Conservation (phyloP, 2,329 filamentous ascomycete species). For the Fusarium oligoseptatum region DNA sequence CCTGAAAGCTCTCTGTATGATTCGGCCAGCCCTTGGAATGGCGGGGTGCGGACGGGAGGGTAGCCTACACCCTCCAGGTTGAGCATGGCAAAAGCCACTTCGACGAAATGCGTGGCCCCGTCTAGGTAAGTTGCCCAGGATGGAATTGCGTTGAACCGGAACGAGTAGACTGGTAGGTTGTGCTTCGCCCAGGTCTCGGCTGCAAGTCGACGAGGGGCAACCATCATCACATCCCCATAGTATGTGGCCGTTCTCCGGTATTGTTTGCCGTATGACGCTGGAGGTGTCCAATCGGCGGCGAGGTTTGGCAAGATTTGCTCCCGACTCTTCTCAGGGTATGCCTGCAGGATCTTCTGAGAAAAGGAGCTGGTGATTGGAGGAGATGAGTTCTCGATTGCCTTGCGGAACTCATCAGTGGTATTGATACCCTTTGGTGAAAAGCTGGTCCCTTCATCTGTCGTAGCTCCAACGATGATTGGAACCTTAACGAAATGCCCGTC, state of each 20-base stretch:
- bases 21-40: conserved; percentile 4
- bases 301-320: conserved; percentile 20
- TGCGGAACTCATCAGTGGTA: conserved; percentile 11
- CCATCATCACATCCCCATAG: conserved; percentile 25
- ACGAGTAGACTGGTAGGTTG: conserved; percentile 18
- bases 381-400: background rate
- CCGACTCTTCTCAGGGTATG: background rate
- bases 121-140: conserved; percentile 25
- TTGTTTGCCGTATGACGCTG: conserved; percentile 12
- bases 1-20: conserved; percentile 22
- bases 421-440: conserved; percentile 23
- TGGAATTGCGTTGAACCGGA: conserved; percentile 25
- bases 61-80: conserved; percentile 26
- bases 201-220: conserved; percentile 17
- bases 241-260: conserved; percentile 23
- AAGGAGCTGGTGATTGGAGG: background rate
- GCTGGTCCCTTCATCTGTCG: conserved; percentile 25
- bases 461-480: conserved; percentile 24
- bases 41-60: conserved; percentile 19
- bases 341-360: background rate
- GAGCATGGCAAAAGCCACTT: conserved; percentile 27
- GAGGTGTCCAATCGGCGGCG: conserved; percentile 12
- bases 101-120: conserved; percentile 22
- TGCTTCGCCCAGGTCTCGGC: conserved; percentile 45
- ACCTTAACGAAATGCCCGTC: conserved; percentile 28